These are phyloP conservation scores for Leccinum subgranulosum DNA, from an alignment of 768 basidiomycete genomes.

Conservation along the genomic window DNA sequence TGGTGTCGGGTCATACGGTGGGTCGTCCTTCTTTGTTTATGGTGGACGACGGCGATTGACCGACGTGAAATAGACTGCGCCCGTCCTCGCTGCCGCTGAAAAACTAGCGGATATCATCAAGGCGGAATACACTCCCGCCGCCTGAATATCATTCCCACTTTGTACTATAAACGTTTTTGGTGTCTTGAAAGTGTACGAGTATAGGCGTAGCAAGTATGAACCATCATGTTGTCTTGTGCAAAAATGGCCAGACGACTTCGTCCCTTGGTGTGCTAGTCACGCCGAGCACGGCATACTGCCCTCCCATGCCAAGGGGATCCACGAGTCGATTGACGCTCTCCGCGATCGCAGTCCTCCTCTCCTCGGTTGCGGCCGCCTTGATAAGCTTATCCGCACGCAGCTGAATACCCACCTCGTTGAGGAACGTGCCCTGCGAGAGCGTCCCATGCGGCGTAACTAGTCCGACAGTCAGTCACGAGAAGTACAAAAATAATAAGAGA, in stretches of 20 bases:
- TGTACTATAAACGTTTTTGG: not conserved
- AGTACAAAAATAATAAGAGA: not conserved
- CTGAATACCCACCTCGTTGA: slow-evolving; percentile 72
- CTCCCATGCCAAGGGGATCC: slow-evolving; percentile 82
- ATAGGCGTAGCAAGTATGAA: not conserved
- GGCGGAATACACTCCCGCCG: slow-evolving; percentile 11
- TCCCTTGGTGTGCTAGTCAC: slow-evolving; percentile 26
- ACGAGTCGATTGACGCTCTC: slow-evolving; percentile 69
- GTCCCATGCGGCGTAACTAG: slow-evolving; percentile 57
- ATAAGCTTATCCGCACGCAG: slow-evolving; percentile 63
- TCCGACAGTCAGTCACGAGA: slow-evolving; percentile 2
- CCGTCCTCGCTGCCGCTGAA: slow-evolving; percentile 33
- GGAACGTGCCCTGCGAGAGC: slow-evolving; percentile 72
- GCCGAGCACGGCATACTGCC: slow-evolving; percentile 80
- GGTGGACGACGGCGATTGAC: not conserved
- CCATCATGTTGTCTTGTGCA: slow-evolving; percentile 1
- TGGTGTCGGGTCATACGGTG: slow-evolving; percentile 46
- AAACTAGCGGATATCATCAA: slow-evolving; percentile 35
- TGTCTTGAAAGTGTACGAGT: not conserved
- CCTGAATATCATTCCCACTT: not conserved
- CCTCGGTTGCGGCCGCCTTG: slow-evolving; percentile 45
- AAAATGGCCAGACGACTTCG: slow-evolving; percentile 32
- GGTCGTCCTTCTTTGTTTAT: not conserved
- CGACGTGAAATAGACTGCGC: slow-evolving; percentile 18
- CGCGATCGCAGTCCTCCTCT: slow-evolving; percentile 50